Evolutionary conservation across 495 filamentous ascomycete genomes (phyloP), one percentile per base, ranked within the genome.

Genomic region (Tirmania nivea): DNA sequence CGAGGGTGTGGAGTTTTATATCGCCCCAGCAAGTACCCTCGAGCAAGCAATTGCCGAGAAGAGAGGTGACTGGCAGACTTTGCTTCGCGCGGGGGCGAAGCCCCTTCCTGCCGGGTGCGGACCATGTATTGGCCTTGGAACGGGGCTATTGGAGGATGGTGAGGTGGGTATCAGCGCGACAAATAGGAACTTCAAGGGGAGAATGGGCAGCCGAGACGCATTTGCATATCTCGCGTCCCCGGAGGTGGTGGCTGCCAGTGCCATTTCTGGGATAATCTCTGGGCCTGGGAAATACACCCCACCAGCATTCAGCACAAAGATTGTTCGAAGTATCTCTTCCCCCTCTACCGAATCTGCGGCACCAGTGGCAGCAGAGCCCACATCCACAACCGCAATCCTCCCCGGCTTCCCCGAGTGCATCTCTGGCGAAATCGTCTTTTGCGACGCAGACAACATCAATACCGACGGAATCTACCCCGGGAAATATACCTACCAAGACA

Each of bases 161-260:
- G 85, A 94, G 68, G 79, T 89, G 31, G 88, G 89, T n/a, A 92
- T 94, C 61, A 80, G 75, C 57, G 84, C 85, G 0, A 80, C 75
- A 51, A 94, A 95, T 70, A 78, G 89, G 17, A 94, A 94, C 66
- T 94, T 93, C 72, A 88, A 90, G 68, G 88, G 86, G 0, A 77
- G 89, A 19, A 94, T 94, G 87, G 88, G 89, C 4, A 78, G 73
- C 7, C 78, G 73, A 8, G 78, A 86, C 6, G 85, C 86, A 0
- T 81, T 85, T 57, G 86, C 87, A 0, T 96, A 96, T 64, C 78
- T 97, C 2, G 84, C 79, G 9, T 86, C 79, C 56, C 89, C 90
- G 5, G 88, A 94, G 57, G 82, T 94, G 11, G 89, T 96, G 3
- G 89, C 89, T 14, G 88, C 89, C 0, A 86, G 81, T 57, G 88